These are phyloP conservation scores for Pseudogymnoascus sp. DNA, from an alignment of 2,329 filamentous ascomycete species.

Conservation along the genomic window DNA sequence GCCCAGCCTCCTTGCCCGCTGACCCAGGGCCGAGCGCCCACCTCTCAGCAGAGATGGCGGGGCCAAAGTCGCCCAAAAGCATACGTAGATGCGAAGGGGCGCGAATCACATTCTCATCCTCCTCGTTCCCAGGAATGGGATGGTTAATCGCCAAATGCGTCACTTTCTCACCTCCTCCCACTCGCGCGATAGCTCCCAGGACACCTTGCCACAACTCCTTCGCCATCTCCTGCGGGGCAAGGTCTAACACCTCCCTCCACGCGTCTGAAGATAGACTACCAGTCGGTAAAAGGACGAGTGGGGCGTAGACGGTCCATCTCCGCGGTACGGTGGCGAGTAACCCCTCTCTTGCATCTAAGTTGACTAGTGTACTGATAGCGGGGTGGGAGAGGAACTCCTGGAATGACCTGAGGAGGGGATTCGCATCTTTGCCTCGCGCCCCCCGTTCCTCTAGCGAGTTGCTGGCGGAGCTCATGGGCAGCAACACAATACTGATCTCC, in stretches of 20 bases:
- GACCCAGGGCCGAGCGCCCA: constrained; percentile 10
- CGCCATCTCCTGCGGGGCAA: constrained; percentile 19
- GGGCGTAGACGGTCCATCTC: constrained; percentile 52
- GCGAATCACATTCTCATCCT: constrained; percentile 60
- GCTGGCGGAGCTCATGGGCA: neutral
- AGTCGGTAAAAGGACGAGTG: constrained; percentile 51
- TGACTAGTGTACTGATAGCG: neutral
- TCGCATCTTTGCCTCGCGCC: neutral
- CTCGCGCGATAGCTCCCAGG: constrained; percentile 37
- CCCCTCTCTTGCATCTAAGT: neutral
- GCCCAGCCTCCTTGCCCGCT: neutral
- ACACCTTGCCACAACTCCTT: constrained; percentile 41
- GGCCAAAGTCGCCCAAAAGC: constrained; percentile 68
- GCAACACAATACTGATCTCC: neutral
- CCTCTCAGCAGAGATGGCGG: constrained; percentile 22
- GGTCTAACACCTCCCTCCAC: constrained; percentile 32
- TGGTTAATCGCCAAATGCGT: constrained; percentile 55
- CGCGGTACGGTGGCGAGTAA: constrained; percentile 33
- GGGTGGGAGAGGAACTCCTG: neutral
- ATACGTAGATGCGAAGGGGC: constrained; percentile 63
- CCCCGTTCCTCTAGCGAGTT: neutral
- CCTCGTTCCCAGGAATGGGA: constrained; percentile 41
- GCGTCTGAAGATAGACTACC: constrained; percentile 42
- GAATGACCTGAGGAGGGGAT: neutral
- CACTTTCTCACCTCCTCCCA: constrained; percentile 32